Evolutionary conservation across 1,284 basidiomycete species (phyloP).

Genomic region (Puccinia triticina): DNA sequence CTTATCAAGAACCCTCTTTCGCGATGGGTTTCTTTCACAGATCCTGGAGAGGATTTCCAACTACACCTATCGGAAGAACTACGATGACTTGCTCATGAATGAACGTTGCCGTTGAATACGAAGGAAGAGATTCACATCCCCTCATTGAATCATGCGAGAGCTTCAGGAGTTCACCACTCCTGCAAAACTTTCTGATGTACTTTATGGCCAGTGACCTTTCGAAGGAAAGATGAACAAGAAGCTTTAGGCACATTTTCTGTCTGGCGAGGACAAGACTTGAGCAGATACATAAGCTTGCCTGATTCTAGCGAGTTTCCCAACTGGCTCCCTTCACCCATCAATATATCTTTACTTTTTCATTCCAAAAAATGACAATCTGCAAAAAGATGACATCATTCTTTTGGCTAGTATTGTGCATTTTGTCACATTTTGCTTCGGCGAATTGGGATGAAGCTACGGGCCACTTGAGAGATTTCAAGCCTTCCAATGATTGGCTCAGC

Average conservation of each 20-base stretch:
- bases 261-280: not conserved
- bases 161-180: slow-evolving; percentile 1
- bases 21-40: too few relatives aligned
- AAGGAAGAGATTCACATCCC: too few relatives aligned
- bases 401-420: not conserved
- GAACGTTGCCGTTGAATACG: too few relatives aligned
- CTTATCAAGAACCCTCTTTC: too few relatives aligned
- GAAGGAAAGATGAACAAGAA: not conserved
- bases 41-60: too few relatives aligned
- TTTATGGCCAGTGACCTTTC: not conserved
- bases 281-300: not conserved
- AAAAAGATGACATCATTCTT: not conserved
- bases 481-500: slow-evolving; percentile 19
- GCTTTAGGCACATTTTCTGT: not conserved
- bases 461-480: slow-evolving; percentile 31
- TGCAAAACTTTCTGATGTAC: not conserved
- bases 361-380: not conserved
- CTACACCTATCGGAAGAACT: too few relatives aligned
- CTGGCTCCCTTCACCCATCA: not conserved
- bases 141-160: not conserved
- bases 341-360: not conserved
- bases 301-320: not conserved
- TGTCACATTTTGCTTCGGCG: not conserved
- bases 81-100: too few relatives aligned
- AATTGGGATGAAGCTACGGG: slow-evolving; percentile 48